Conservation (phyloP, 495 filamentous ascomycete species). For the Ramalina intermedia region DNA sequence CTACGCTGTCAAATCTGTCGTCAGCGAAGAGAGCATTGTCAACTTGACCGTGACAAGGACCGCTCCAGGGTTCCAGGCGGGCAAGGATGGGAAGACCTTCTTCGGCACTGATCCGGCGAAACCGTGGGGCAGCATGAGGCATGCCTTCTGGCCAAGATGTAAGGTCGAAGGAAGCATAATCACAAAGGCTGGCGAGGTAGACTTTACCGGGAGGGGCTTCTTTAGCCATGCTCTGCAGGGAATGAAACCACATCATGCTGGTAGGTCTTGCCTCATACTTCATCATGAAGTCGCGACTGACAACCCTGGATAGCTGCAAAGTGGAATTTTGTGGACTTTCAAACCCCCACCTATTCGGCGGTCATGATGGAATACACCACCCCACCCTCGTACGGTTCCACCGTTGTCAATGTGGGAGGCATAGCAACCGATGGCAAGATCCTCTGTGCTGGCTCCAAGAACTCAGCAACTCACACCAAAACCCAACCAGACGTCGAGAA, state of each 20-base stretch:
- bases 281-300: background rate
- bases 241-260: constrained; percentile 97
- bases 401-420: constrained; percentile 71
- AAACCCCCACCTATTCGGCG: constrained; percentile 71
- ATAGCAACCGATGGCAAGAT: constrained; percentile 70
- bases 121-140: constrained; percentile 86
- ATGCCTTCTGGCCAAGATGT: constrained; percentile 86
- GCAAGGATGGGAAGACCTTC: constrained; percentile 70
- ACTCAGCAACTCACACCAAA: constrained; percentile 50
- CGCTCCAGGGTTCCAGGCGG: constrained; percentile 71
- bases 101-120: constrained; percentile 72
- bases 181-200: constrained; percentile 67
- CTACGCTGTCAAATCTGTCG: constrained; percentile 75
- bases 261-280: constrained; percentile 26
- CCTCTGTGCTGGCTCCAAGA: constrained; percentile 51
- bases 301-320: constrained; percentile 43
- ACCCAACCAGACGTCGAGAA: constrained; percentile 56
- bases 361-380: constrained; percentile 94
- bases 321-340: constrained; percentile 91
- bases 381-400: constrained; percentile 84
- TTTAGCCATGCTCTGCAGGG: constrained; percentile 79
- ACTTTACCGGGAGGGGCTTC: constrained; percentile 65
- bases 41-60: constrained; percentile 64
- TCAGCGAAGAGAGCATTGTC: constrained; percentile 61
- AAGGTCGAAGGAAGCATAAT: constrained; percentile 66